A percentile compares a stretch with the other conserved stretches of the same genome.
phyloP scores from a whole-genome alignment of 202 grass and related monocot genomes.

The Setaria italica region DNA sequence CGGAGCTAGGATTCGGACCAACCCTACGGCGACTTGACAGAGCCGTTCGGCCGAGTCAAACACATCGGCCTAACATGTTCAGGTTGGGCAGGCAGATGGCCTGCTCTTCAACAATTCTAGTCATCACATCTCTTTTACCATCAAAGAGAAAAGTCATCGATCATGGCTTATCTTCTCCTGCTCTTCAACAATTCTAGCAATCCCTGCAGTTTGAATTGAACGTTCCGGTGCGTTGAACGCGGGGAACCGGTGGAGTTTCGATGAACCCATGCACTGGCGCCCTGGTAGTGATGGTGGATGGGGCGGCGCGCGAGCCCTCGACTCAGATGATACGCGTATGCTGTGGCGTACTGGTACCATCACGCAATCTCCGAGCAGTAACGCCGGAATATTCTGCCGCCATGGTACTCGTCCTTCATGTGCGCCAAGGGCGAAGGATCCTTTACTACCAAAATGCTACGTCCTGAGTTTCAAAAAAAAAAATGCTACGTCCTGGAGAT shows the following conservation, averaged over 20 bases:
- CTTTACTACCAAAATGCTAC: background rate
- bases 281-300: background rate
- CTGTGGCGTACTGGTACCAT: background rate
- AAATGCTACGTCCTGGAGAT: background rate
- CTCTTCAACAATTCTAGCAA: background rate
- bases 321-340: background rate
- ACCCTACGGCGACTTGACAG: background rate
- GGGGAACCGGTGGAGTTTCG: slow-evolving; percentile 12
- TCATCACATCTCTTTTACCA: background rate
- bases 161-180: background rate
- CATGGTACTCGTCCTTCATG: background rate
- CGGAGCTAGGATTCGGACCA: background rate
- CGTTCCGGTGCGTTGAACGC: slow-evolving; percentile 18
- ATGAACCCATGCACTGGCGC: background rate
- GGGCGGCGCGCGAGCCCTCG: background rate
- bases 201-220: background rate
- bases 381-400: background rate
- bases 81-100: slow-evolving; percentile 4
- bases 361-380: slow-evolving; percentile 12
- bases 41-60: background rate
- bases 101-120: background rate
- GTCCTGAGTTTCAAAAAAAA: no score
- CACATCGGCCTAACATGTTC: background rate
- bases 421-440: background rate
- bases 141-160: background rate